Evolutionary conservation across 139 green algal species (phyloP), one percentile per base, ranked within the genome.

Genomic region (Picochlorum sp.): DNA sequence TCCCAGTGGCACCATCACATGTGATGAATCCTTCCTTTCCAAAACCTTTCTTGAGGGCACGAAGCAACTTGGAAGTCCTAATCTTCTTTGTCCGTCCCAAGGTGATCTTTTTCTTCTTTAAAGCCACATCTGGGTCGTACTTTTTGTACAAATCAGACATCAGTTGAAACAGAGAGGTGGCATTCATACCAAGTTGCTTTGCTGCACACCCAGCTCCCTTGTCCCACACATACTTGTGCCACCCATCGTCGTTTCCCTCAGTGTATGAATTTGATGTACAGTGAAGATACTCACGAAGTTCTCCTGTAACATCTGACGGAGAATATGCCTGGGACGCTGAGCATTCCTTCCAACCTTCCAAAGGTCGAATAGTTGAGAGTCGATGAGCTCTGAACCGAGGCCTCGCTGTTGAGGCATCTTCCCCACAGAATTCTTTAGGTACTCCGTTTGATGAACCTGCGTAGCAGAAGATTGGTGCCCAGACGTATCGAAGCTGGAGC

Each of bases 111-210:
- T 2, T 21, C n/a, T 55, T 55, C 49, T 55, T 16, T 4, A 55
- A 18, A 10, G 49, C 49, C 24, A 21, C 49, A 55, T 55, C 49
- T 20, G n/a, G 18, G n/a, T 55, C n/a, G 49, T 55, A 55, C 1
- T 55, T 55, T 55, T 55, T 4, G 49, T 24, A 55, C n/a, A 21
- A 55, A 55, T 55, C 15, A 55, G 18, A 24, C 49, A 55, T 55
- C 10, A 55, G 6, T 6, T 20, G 18, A 21, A 55, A 55, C 6
- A 24, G n/a, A 6, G 18, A 24, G 18, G 49, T 11, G 6, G 49
- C 0, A 24, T 20, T 55, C 49, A 55, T 55, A 13, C 49, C 49
- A 24, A 21, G 18, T 55, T 55, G 18, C n/a, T 55, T 21, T 24
- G 49, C 49, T 24, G n/a, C 49, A 55, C 49, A 55, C 49, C n/a